Evolutionary conservation across 176 grass and related monocot genomes (phyloP).

Genomic region (Triticum turgidum): DNA sequence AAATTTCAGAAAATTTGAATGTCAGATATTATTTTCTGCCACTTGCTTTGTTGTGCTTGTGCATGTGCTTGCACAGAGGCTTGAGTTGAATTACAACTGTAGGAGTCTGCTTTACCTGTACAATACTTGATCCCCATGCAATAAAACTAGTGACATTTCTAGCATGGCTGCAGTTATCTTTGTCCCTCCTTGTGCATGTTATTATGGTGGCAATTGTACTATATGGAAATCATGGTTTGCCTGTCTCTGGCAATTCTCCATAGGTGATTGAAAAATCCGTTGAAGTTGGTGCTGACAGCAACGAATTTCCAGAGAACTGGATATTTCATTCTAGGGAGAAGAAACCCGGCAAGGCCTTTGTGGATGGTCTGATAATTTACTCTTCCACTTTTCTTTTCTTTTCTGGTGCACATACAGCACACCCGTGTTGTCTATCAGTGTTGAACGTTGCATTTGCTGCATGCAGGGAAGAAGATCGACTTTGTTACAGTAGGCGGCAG

Average conservation of each 20-base stretch:
- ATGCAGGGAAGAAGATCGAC: conserved; percentile 41
- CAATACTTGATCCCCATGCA: background rate
- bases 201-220: background rate
- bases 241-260: background rate
- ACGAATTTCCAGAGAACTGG: conserved; percentile 42
- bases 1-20: background rate
- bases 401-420: background rate
- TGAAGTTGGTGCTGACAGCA: conserved; percentile 52
- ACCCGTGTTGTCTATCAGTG: background rate
- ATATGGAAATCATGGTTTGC: background rate
- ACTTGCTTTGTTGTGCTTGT: background rate
- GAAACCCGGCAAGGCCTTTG: conserved; percentile 50
- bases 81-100: background rate
- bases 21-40: background rate
- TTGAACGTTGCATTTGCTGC: background rate
- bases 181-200: background rate
- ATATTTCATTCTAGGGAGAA: conserved; percentile 59
- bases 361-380: conserved; percentile 36
- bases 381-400: background rate
- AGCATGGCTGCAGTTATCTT: background rate
- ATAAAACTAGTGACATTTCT: background rate
- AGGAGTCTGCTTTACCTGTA: background rate
- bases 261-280: conserved; percentile 52
- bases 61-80: background rate
- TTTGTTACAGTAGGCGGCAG: conserved; percentile 41